These are phyloP conservation scores for Hypoxylon sp. DNA, from an alignment of 2,329 filamentous ascomycete species.

Conservation along the genomic window DNA sequence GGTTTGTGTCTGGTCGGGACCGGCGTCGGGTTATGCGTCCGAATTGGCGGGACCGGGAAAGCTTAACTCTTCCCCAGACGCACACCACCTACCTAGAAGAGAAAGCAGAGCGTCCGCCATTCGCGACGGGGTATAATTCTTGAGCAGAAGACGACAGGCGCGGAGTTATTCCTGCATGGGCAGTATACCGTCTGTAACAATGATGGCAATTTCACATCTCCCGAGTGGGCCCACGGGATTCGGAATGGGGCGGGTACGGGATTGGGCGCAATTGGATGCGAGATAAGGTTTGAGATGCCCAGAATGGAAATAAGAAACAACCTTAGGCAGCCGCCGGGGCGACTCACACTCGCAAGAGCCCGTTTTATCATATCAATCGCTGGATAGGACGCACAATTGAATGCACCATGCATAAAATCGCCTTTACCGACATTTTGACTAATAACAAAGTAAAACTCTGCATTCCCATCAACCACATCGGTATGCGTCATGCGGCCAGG, in stretches of 20 bases:
- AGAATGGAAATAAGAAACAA: slow-evolving; percentile 7
- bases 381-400: too few relatives aligned
- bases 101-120: background rate
- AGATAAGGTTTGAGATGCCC: background rate
- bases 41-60: slow-evolving; percentile 15
- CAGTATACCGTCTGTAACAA: slow-evolving; percentile 6
- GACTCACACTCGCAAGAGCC: slow-evolving; percentile 18
- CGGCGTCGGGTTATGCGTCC: slow-evolving; percentile 15
- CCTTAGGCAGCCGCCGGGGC: slow-evolving; percentile 5
- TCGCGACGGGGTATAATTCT: slow-evolving; percentile 3
- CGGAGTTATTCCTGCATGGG: background rate
- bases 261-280: slow-evolving; percentile 3
- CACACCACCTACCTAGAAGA: slow-evolving; percentile 4
- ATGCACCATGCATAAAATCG: background rate
- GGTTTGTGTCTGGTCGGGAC: slow-evolving; percentile 4
- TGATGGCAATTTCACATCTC: slow-evolving; percentile 4
- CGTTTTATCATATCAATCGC: slow-evolving; percentile 2
- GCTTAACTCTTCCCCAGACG: slow-evolving; percentile 24
- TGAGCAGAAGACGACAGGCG: background rate
- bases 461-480: slow-evolving; percentile 4
- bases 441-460: slow-evolving; percentile 6
- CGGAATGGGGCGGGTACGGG: slow-evolving; percentile 22
- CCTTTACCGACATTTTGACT: slow-evolving; percentile 37
- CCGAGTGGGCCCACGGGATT: slow-evolving; percentile 24
- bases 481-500: slow-evolving; percentile 6